Conservation (phyloP, 805 yeast species). For the Schwanniomyces pseudopolymorphus region DNA sequence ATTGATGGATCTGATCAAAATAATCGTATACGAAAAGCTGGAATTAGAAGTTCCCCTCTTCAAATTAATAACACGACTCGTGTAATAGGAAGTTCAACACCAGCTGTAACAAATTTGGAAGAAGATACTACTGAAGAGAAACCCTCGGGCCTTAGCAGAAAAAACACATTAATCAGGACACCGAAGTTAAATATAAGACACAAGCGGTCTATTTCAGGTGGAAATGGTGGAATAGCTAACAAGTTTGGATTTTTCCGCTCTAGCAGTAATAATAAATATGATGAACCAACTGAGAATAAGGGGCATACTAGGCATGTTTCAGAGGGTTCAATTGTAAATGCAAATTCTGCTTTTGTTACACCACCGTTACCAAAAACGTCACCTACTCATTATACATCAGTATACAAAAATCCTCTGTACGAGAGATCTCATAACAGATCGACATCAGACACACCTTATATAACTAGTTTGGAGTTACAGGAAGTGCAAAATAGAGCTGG, state of each 20-base stretch:
- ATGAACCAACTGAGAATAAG: conserved; percentile 1
- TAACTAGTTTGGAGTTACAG: conserved; percentile 16
- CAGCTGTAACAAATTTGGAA: conserved; percentile 37
- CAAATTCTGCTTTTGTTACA: conserved; percentile 37
- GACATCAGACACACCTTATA: conserved; percentile 41
- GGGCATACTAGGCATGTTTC: conserved; percentile 41
- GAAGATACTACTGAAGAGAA: conserved; percentile 11
- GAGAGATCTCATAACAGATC: conserved; percentile 38
- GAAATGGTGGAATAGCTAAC: conserved; percentile 22
- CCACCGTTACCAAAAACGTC: conserved; percentile 43
- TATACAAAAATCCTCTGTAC: conserved; percentile 5
- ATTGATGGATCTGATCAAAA: conserved; percentile 1
- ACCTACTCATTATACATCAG: conserved; percentile 14
- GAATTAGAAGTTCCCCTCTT: not conserved
- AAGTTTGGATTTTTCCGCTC: conserved; percentile 36
- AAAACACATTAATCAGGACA: conserved; percentile 27
- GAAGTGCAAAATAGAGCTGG: conserved; percentile 6
- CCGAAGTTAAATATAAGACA: conserved; percentile 36
- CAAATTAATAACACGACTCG: not conserved
- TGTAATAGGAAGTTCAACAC: conserved; percentile 19
- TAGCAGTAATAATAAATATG: conserved; percentile 14
- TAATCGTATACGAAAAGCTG: conserved; percentile 5
- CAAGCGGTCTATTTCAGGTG: conserved; percentile 41
- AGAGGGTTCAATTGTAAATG: conserved; percentile 33
- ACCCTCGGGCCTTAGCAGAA: conserved; percentile 18